Percentiles rank a stretch among this genome's conserved stretches.
Evolutionary conservation across 2,329 filamentous ascomycete genomes (phyloP).

Genomic region (Paecilomyces variotii): DNA sequence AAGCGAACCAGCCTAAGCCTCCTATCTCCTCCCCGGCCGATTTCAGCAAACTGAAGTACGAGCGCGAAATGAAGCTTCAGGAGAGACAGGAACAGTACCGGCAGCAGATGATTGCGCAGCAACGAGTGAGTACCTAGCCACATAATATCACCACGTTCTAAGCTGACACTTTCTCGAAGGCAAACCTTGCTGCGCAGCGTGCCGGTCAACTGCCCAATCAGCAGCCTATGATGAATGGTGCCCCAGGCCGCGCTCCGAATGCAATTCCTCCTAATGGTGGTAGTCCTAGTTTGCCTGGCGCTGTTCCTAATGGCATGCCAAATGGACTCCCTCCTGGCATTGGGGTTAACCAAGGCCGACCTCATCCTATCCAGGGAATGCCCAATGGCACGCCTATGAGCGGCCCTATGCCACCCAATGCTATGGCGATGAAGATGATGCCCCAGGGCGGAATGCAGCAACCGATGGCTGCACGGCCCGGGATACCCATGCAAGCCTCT

Average conservation of each 20-base stretch:
- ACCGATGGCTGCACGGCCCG: conserved; percentile 26
- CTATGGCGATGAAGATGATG: conserved; percentile 51
- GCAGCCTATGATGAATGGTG: conserved; percentile 28
- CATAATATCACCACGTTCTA: neutral
- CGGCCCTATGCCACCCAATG: conserved; percentile 44
- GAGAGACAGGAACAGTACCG: conserved; percentile 53
- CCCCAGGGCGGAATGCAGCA: conserved; percentile 53
- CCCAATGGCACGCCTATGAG: conserved; percentile 35
- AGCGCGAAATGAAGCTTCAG: conserved; percentile 64
- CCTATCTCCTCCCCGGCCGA: conserved; percentile 72
- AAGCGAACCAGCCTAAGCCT: conserved; percentile 52
- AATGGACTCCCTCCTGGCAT: conserved; percentile 36
- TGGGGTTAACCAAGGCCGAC: conserved; percentile 29
- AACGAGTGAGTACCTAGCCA: conserved; percentile 35
- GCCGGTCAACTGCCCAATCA: conserved; percentile 34
- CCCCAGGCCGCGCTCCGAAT: conserved; percentile 30
- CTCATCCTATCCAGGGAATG: conserved; percentile 36
- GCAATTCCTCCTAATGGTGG: conserved; percentile 27
- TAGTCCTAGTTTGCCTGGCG: conserved; percentile 28
- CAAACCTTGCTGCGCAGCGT: conserved; percentile 37
- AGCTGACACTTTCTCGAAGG: conserved; percentile 17
- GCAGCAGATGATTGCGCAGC: conserved; percentile 53
- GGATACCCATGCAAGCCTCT: conserved; percentile 47
- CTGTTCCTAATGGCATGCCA: conserved; percentile 36
- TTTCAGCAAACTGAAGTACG: conserved; percentile 81